Evolutionary conservation across 805 yeast species (phyloP).

Genomic region (Debaryomyces castellii): DNA sequence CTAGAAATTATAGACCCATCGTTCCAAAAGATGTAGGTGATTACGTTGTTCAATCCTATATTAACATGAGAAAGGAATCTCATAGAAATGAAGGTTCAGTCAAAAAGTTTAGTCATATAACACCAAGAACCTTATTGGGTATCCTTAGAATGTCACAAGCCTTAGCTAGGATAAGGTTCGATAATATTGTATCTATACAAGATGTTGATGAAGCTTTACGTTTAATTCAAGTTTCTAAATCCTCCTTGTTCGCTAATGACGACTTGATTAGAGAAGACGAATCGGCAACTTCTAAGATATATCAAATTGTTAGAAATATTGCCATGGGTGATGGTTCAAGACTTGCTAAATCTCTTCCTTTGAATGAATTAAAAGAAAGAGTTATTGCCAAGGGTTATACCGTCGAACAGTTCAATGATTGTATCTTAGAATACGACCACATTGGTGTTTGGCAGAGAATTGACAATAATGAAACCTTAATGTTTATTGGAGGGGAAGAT

Average conservation of each 20-base stretch:
- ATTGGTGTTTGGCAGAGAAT: slow-evolving; percentile 75
- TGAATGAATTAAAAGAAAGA: slow-evolving; percentile 57
- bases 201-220: slow-evolving; percentile 97
- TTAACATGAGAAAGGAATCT: slow-evolving; percentile 89
- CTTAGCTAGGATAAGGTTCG: slow-evolving; percentile 83
- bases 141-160: slow-evolving; percentile 93
- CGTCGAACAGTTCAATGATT: slow-evolving; percentile 69
- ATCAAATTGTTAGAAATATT: slow-evolving; percentile 63
- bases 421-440: slow-evolving; percentile 70
- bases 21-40: slow-evolving; percentile 83
- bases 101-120: slow-evolving; percentile 83
- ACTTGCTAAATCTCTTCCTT: slow-evolving; percentile 29
- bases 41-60: slow-evolving; percentile 81
- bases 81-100: slow-evolving; percentile 74
- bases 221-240: slow-evolving; percentile 81
- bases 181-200: slow-evolving; percentile 61
- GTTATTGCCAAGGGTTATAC: slow-evolving; percentile 83
- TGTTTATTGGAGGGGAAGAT: slow-evolving; percentile 48
- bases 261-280: slow-evolving; percentile 57
- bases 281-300: slow-evolving; percentile 66
- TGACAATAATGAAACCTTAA: slow-evolving; percentile 66
- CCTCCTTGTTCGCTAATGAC: slow-evolving; percentile 64
- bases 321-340: slow-evolving; percentile 39
- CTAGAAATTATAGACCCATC: slow-evolving; percentile 81
- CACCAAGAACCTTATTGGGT: slow-evolving; percentile 93